Base-by-base conservation (phyloP, 495 filamentous ascomycete genomes). In the Penicillium herquei region DNA sequence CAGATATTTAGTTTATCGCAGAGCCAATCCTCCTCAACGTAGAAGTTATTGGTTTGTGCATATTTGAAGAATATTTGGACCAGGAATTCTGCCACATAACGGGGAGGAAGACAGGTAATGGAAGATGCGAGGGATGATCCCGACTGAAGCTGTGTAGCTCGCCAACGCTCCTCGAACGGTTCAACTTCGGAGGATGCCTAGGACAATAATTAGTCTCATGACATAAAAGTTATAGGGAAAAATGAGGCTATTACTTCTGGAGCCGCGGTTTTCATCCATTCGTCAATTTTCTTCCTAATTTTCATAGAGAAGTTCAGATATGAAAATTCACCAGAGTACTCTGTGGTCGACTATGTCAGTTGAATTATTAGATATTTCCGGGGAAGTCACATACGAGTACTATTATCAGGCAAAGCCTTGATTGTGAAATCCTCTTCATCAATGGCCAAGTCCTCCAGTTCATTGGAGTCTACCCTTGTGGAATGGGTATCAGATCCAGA, bases 271-370 rank as follows among this genome's bases (percentile, higher is more conserved):
- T 75, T 75, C 72, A 76, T 77, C 73, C 71, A 78, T 46, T 78
- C 75, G 41, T 77, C 75, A 32, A 79, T 79, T 47, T 75, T 78
- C 58, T 71, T 70, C 49, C 75, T 63, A 39, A 78, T 79, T 52
- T 78, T 77, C 71, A 73, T 76, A 6, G 75, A 77, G 44, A 81
- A 79, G 45, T 79, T 79, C 37, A 79, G 57, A 49, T 79, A 78
- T 0, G 78, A 81, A 52, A 78, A 81, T 54, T 81, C 78, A 13
- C 78, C 78, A 4, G 78, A 81, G 52, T 81, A 81, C 55, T 81
- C 78, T 81, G 51, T 14, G 1, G 32, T 39, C n/a, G 50, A 11
- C 6, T 2, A 13, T 43, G 3, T 47, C 14, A n/a, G 42, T 52
- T n/a, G 12, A 48, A 17, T 14, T 18, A 10, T 14, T 31, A n/a